A percentile compares a stretch with the other conserved stretches of the same genome.
phyloP scores from a whole-genome alignment of 2,329 filamentous ascomycete genomes.

The Venturia aucupariae region DNA sequence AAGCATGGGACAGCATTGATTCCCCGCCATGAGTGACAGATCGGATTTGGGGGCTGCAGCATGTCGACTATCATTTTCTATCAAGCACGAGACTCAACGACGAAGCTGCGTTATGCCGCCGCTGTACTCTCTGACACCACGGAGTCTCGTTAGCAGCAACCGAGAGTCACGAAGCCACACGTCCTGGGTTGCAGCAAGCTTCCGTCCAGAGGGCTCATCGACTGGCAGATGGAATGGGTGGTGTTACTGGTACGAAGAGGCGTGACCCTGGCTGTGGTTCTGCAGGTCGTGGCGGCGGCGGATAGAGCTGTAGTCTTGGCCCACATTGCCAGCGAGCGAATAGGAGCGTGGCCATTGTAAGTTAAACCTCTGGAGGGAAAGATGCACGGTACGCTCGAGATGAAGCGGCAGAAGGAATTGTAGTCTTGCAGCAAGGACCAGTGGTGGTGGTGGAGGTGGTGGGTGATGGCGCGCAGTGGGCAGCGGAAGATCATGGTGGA shows the following conservation, averaged over 20 bases:
- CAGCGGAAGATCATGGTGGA: neutral
- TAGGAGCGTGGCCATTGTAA: neutral
- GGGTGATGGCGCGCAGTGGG: neutral
- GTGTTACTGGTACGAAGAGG: neutral
- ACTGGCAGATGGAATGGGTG: neutral
- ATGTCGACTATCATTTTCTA: neutral
- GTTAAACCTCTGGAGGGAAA: neutral
- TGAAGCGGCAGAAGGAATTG: neutral
- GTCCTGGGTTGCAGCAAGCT: neutral
- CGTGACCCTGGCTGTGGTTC: neutral
- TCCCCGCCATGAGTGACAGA: neutral
- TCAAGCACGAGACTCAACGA: neutral
- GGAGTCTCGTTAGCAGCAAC: neutral
- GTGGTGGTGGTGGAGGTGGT: neutral
- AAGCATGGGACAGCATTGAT: neutral
- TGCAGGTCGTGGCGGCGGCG: neutral
- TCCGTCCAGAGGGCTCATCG: neutral
- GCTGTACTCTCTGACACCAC: neutral
- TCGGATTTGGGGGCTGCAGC: neutral
- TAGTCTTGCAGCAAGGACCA: neutral
- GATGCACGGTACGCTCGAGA: neutral
- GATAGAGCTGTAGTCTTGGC: neutral
- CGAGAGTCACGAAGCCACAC: neutral
- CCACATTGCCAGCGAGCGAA: neutral
- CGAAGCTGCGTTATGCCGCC: neutral